Conservation (phyloP, 805 yeast genomes). For the Metschnikowia chrysomelidarum region DNA sequence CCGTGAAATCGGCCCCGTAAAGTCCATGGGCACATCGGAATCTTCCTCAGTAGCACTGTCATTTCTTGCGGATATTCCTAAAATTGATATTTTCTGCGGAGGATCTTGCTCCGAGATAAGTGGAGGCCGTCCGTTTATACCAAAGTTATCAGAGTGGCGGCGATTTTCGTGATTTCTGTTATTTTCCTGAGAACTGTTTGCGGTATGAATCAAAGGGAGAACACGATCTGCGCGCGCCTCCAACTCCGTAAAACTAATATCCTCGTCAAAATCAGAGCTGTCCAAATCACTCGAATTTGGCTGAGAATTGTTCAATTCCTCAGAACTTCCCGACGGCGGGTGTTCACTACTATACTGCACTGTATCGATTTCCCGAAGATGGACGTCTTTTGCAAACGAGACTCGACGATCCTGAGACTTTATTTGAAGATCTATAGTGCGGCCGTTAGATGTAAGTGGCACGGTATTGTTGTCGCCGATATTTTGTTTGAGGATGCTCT, state of each 20-base stretch:
- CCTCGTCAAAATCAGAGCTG: conserved; percentile 9
- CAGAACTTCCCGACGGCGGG: background rate
- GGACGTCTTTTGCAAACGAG: conserved; percentile 75
- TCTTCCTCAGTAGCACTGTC: conserved; percentile 1
- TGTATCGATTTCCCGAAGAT: conserved; percentile 54
- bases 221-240: conserved; percentile 22
- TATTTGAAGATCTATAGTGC: background rate
- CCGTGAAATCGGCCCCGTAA: conserved; percentile 21
- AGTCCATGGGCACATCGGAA: conserved; percentile 31
- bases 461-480: conserved; percentile 12
- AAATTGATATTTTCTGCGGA: too few relatives aligned
- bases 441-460: conserved; percentile 7
- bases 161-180: too few relatives aligned
- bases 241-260: conserved; percentile 16
- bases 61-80: conserved; percentile 11
- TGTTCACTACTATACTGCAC: conserved; percentile 20
- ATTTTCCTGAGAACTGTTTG: too few relatives aligned
- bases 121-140: too few relatives aligned
- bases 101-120: too few relatives aligned
- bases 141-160: too few relatives aligned
- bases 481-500: conserved; percentile 15
- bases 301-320: too few relatives aligned
- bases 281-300: background rate
- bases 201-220: conserved; percentile 14
- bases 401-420: conserved; percentile 49